Conservation (phyloP, 148 eudicot species). For the Rhododendron williamsianum region DNA sequence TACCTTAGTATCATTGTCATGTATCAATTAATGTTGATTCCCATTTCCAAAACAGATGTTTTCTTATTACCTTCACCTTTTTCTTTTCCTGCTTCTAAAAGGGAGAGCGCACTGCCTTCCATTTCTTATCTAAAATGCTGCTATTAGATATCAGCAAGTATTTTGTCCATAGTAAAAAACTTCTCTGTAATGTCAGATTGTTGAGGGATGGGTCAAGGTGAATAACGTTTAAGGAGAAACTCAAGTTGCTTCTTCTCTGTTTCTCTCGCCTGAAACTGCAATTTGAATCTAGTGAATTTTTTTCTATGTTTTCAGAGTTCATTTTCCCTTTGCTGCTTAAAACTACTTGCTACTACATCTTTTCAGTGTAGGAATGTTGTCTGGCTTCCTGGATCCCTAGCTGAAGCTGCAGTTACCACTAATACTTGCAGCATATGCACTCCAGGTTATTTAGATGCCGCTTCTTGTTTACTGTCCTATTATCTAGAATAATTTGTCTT, state of each 20-base stretch:
- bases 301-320: neutral
- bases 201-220: neutral
- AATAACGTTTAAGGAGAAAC: neutral
- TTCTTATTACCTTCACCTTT: neutral
- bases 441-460: conserved; percentile 49
- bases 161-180: neutral
- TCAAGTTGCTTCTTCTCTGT: neutral
- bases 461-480: neutral
- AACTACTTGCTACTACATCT: conserved; percentile 14
- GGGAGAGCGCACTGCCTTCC: neutral
- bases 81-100: neutral
- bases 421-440: conserved; percentile 66
- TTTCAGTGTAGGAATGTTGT: conserved; percentile 82
- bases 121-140: neutral
- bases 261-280: neutral
- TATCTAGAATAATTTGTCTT: neutral
- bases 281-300: neutral
- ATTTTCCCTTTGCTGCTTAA: conserved; percentile 4
- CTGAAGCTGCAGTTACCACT: conserved; percentile 76
- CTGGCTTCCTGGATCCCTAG: conserved; percentile 92
- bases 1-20: neutral
- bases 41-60: neutral
- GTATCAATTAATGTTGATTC: neutral
- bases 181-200: neutral
- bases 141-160: neutral